Evolutionary conservation across 805 yeast species (phyloP).

Genomic region (Candida quercuum): DNA sequence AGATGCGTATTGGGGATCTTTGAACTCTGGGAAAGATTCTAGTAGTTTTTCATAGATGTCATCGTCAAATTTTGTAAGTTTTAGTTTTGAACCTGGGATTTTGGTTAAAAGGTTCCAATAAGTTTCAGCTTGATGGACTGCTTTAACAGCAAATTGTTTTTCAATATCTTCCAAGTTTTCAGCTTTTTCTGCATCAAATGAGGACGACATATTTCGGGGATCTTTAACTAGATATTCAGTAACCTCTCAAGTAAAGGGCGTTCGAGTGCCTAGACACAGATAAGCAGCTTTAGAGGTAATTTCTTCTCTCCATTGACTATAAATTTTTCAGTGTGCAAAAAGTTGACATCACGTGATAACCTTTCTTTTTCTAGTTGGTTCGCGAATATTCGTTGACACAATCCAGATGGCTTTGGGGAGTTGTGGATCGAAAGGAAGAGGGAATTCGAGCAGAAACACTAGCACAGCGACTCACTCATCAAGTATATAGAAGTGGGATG

Average conservation of each 20-base stretch:
- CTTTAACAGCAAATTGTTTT: conserved; percentile 96
- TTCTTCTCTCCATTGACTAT: too few relatives aligned
- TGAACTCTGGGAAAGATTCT: conserved; percentile 84
- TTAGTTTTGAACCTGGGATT: conserved; percentile 74
- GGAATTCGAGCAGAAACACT: background rate
- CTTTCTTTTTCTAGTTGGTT: background rate
- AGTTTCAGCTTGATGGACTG: conserved; percentile 91
- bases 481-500: too few relatives aligned
- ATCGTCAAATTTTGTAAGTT: conserved; percentile 66
- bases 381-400: background rate
- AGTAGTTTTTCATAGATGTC: conserved; percentile 58
- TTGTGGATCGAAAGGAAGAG: too few relatives aligned
- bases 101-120: conserved; percentile 79
- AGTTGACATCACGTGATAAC: background rate
- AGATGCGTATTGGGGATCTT: conserved; percentile 50
- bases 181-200: conserved; percentile 81
- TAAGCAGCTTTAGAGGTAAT: too few relatives aligned
- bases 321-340: too few relatives aligned
- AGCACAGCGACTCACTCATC: too few relatives aligned
- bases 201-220: conserved; percentile 6
- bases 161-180: conserved; percentile 95
- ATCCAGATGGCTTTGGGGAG: too few relatives aligned
- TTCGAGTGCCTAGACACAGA: too few relatives aligned
- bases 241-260: background rate
- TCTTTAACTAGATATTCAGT: too few relatives aligned